These are phyloP conservation scores for Plantago coronopus DNA, from an alignment of 305 asterid genomes.

Conservation along the genomic window DNA sequence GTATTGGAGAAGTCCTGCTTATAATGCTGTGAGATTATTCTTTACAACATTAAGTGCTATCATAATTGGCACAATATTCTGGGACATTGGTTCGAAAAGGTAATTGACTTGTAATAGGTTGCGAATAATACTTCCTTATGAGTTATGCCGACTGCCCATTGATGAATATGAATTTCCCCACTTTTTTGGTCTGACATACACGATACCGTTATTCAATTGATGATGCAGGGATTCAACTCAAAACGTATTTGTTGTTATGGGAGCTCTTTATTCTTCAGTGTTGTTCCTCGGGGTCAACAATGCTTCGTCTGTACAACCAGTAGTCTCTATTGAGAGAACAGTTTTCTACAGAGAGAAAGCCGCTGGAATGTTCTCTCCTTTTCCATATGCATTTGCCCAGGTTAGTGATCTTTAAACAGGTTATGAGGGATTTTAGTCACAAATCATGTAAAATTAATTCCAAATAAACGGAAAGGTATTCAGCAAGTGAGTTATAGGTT, in stretches of 20 bases:
- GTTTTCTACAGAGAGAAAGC: slow-evolving; percentile 91
- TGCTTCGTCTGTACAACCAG: slow-evolving; percentile 86
- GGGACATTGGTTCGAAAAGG: slow-evolving; percentile 86
- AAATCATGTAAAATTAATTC: not conserved
- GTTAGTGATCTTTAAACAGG: slow-evolving; percentile 28
- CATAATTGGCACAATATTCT: slow-evolving; percentile 68
- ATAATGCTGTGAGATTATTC: slow-evolving; percentile 71
- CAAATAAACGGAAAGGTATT: no score
- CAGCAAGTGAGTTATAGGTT: not conserved
- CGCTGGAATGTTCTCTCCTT: slow-evolving; percentile 78
- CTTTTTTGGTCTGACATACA: slow-evolving; percentile 3
- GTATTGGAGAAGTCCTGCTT: slow-evolving; percentile 85
- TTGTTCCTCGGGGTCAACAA: slow-evolving; percentile 80
- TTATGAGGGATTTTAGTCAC: not conserved
- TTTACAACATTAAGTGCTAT: slow-evolving; percentile 69
- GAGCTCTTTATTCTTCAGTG: slow-evolving; percentile 68
- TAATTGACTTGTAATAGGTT: slow-evolving; percentile 5
- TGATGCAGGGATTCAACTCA: slow-evolving; percentile 67
- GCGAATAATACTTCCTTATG: no score
- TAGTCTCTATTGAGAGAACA: slow-evolving; percentile 70
- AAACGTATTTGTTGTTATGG: slow-evolving; percentile 64
- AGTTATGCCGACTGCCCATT: not conserved
- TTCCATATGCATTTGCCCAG: slow-evolving; percentile 82
- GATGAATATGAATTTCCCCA: not conserved
- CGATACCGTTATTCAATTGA: slow-evolving; percentile 9